phyloP scores from a whole-genome alignment of 2,329 filamentous ascomycete species.

The Apiospora marii region DNA sequence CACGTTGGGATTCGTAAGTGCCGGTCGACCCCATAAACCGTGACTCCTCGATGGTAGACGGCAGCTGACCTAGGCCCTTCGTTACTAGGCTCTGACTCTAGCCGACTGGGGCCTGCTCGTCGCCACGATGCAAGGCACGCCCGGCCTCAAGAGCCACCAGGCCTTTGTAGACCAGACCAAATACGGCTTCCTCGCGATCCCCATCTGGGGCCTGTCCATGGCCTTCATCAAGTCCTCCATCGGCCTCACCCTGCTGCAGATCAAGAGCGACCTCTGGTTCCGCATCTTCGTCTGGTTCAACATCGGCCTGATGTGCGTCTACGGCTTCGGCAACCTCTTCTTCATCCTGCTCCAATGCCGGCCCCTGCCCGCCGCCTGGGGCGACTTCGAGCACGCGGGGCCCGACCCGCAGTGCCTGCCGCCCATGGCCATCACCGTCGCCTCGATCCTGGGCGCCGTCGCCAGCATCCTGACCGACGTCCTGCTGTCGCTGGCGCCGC shows the following conservation, averaged over 20 bases:
- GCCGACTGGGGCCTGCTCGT: slow-evolving; percentile 5
- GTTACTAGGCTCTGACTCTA: not conserved
- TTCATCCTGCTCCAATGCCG: slow-evolving; percentile 19
- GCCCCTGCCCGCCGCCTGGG: slow-evolving; percentile 4
- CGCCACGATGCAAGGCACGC: not conserved
- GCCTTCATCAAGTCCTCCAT: slow-evolving; percentile 21
- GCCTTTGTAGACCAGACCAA: not conserved
- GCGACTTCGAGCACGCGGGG: not conserved
- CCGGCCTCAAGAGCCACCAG: not conserved
- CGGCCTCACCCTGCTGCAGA: slow-evolving; percentile 22
- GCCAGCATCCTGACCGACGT: slow-evolving; percentile 21
- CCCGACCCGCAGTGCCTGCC: not conserved
- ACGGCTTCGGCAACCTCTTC: slow-evolving; percentile 23
- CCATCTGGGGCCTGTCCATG: slow-evolving; percentile 18
- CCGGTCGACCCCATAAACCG: no score
- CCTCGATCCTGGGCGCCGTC: not conserved
- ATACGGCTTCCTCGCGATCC: slow-evolving; percentile 14
- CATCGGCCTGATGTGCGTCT: slow-evolving; percentile 10
- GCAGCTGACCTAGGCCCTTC: not conserved
- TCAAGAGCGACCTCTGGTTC: not conserved
- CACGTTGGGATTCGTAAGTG: slow-evolving; percentile 12
- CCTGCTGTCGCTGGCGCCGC: slow-evolving; percentile 7
- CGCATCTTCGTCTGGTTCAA: slow-evolving; percentile 11
- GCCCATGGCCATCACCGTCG: not conserved
- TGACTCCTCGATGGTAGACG: not conserved